A percentile compares a stretch with the other conserved stretches of the same genome.
phyloP scores from a whole-genome alignment of 345 rosid genomes.

The Salix purpurea region DNA sequence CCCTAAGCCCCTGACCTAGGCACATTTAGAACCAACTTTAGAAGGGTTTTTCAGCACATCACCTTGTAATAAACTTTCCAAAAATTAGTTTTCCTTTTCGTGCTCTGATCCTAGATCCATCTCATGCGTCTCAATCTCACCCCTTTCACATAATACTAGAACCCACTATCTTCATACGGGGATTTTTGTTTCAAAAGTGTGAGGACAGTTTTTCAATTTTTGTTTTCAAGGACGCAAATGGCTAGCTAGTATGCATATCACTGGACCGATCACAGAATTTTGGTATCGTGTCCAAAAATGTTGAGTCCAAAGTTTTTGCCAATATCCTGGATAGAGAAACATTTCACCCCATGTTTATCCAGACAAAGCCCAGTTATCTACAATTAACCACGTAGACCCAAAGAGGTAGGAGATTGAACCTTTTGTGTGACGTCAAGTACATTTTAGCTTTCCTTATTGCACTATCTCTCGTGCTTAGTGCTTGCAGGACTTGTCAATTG shows the following conservation, averaged over 20 bases:
- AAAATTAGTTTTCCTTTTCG: not conserved
- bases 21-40: not conserved
- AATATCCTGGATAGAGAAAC: not conserved
- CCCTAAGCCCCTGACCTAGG: conserved; percentile 2
- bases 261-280: not conserved
- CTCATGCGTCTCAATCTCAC: not conserved
- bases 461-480: not conserved
- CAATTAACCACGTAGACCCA: not conserved
- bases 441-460: not conserved
- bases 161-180: not conserved
- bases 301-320: not conserved
- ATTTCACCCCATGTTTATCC: not conserved
- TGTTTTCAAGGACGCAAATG: too few species aligned
- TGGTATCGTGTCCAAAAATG: not conserved
- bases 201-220: too few species aligned
- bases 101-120: not conserved
- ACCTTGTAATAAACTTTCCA: not conserved
- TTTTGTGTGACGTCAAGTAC: not conserved
- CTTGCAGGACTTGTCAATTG: not conserved
- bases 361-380: not conserved
- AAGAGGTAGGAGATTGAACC: not conserved
- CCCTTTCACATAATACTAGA: not conserved
- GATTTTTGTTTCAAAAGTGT: not conserved
- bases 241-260: not conserved
- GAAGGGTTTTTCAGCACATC: not conserved